These are phyloP conservation scores for Rhynchosporium graminicola DNA, from an alignment of 2,329 filamentous ascomycete genomes.

Conservation along the genomic window DNA sequence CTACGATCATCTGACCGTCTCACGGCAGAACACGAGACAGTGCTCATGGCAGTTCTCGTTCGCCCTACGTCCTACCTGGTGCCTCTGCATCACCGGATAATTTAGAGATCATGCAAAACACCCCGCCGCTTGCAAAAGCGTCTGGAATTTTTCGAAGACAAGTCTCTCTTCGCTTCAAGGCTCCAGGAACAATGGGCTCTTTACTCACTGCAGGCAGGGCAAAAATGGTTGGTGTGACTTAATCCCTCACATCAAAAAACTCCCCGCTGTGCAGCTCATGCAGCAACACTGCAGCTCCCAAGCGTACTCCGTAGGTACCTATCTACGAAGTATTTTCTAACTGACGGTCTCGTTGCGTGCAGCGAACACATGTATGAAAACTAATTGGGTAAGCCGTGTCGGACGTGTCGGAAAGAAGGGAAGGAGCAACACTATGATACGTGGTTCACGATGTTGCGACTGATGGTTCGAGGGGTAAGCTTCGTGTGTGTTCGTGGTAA, in stretches of 20 bases:
- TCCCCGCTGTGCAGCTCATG: conserved; percentile 15
- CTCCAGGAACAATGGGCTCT: conserved; percentile 8
- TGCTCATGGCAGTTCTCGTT: not conserved
- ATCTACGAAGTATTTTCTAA: no score
- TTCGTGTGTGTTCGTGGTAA: not conserved
- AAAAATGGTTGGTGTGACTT: conserved; percentile 33
- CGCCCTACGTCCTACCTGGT: not conserved
- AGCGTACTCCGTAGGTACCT: no score
- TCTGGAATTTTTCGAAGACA: not conserved
- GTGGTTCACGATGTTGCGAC: conserved; percentile 11
- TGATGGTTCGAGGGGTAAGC: conserved; percentile 1
- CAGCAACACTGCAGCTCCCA: no score
- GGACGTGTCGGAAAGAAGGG: not conserved
- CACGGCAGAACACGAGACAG: not conserved
- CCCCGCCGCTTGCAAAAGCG: not conserved
- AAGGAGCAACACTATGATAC: conserved; percentile 15
- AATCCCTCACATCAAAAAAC: conserved; percentile 34
- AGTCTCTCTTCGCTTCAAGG: conserved; percentile 13
- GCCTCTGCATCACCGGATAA: not conserved
- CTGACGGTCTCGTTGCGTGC: conserved; percentile 2
- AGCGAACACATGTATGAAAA: conserved; percentile 19
- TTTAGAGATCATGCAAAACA: not conserved
- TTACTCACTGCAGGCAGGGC: conserved; percentile 18
- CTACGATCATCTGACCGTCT: not conserved
- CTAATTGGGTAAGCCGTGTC: conserved; percentile 24